phyloP scores from a whole-genome alignment of 1,284 basidiomycete species.

The Kwoniella shivajii region DNA sequence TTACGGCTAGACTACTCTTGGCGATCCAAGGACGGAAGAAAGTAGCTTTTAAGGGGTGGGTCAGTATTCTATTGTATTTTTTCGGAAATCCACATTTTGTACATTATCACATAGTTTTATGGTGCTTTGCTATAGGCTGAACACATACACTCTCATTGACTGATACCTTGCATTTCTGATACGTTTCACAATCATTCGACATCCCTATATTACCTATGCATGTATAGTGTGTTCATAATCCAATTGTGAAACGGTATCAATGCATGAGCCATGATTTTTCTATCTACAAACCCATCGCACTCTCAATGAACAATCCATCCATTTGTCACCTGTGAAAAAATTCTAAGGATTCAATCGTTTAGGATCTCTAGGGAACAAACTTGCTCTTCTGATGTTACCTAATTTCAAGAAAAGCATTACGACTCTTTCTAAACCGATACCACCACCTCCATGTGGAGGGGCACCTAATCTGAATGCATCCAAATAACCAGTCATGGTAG shows the following conservation, averaged over 20 bases:
- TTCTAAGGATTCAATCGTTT: conserved; percentile 57
- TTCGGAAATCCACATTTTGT: neutral
- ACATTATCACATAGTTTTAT: neutral
- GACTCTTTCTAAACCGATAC: conserved; percentile 84
- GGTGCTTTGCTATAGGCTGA: neutral
- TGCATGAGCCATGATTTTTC: neutral
- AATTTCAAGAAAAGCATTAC: conserved; percentile 93
- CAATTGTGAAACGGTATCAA: neutral
- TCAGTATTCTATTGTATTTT: neutral
- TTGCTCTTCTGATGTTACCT: conserved; percentile 91
- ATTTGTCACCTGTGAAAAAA: neutral
- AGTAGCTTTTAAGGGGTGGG: too few relatives aligned
- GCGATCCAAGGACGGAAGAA: too few relatives aligned
- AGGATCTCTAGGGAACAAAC: conserved; percentile 93
- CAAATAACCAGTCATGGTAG: conserved; percentile 84
- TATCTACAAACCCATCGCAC: neutral
- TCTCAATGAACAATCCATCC: neutral
- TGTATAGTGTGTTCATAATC: too few relatives aligned
- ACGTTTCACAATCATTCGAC: too few relatives aligned
- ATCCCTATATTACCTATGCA: too few relatives aligned
- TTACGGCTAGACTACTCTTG: too few relatives aligned
- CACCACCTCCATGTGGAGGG: conserved; percentile 69
- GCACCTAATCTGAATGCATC: conserved; percentile 94
- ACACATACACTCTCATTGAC: too few relatives aligned
- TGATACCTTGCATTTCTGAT: too few relatives aligned